These are phyloP conservation scores for Coprinopsis cinerea DNA, from an alignment of 768 basidiomycete species.

Conservation along the genomic window DNA sequence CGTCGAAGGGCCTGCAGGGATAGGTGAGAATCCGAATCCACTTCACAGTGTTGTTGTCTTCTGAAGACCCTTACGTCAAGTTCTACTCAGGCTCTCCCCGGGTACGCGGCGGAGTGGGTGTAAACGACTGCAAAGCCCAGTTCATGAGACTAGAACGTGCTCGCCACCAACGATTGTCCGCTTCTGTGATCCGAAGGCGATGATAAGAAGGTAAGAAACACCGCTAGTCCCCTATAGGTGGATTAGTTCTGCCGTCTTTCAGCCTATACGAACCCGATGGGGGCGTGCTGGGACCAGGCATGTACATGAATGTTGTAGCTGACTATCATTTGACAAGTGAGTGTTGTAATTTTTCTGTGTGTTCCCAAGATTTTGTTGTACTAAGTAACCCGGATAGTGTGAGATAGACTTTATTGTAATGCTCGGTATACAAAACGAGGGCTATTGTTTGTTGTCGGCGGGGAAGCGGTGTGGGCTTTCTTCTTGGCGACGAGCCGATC, in stretches of 20 bases:
- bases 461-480: neutral
- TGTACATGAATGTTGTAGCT: neutral
- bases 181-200: neutral
- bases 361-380: neutral
- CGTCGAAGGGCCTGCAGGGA: no score
- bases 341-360: neutral
- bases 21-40: no score
- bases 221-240: neutral
- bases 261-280: no score
- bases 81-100: no score
- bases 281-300: no score
- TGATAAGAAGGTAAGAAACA: neutral
- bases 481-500: constrained; percentile 8
- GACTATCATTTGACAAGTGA: neutral
- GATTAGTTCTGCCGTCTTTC: neutral
- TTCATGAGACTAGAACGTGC: neutral
- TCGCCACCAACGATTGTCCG: neutral
- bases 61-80: neutral
- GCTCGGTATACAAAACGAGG: neutral
- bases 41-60: neutral
- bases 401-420: neutral
- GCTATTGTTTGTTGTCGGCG: constrained; percentile 5
- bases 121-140: no score
- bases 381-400: neutral
- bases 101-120: no score